A percentile compares a stretch with the other conserved stretches of the same genome.
Evolutionary conservation across 169 alveolate genomes (phyloP).

Genomic region (Plasmodium relictum): DNA sequence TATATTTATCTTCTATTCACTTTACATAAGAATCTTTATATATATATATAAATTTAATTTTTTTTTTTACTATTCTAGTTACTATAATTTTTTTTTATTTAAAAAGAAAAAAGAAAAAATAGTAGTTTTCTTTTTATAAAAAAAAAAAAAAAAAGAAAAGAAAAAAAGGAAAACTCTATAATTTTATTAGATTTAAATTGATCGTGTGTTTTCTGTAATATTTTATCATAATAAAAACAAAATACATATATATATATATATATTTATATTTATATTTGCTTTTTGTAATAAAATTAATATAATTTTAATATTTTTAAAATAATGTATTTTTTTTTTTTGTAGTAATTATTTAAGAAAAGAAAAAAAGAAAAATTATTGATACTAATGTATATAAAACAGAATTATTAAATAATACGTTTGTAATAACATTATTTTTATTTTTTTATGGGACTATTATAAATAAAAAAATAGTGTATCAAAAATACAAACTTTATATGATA

Average conservation of each 20-base stretch:
- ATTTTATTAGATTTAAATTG: not conserved
- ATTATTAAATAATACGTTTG: not conserved
- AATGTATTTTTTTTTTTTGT: not conserved
- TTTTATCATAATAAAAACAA: not conserved
- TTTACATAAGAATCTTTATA: not conserved
- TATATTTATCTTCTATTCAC: not conserved
- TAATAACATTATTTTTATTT: not conserved
- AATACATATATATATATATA: not conserved
- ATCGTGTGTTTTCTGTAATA: constrained; percentile 11
- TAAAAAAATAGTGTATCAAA: too few species aligned
- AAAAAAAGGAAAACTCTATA: not conserved
- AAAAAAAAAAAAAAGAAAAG: not conserved
- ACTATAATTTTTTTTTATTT: not conserved
- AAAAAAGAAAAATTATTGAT: too few species aligned
- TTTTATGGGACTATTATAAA: too few species aligned
- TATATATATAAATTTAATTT: not conserved
- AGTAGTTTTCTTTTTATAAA: not conserved
- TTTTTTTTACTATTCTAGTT: not conserved
- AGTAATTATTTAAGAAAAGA: too few species aligned
- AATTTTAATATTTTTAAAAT: not conserved
- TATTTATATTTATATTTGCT: not conserved
- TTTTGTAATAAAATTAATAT: not conserved
- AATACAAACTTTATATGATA: too few species aligned
- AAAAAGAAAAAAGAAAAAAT: too few species aligned
- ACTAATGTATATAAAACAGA: too few species aligned